Conservation (phyloP, 345 rosid genomes). For the Euphorbia peplus region DNA sequence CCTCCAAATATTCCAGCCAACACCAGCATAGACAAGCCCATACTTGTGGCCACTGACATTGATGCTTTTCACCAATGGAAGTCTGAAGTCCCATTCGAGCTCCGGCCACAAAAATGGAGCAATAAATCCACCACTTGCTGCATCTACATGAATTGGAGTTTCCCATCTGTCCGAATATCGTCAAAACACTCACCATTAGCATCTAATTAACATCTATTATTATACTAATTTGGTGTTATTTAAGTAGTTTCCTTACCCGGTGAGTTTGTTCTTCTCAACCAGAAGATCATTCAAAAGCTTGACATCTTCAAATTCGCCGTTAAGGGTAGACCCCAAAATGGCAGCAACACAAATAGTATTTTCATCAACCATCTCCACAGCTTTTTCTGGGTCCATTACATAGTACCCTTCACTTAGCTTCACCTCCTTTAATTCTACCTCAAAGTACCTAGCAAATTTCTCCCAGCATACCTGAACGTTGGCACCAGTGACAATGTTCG, state of each 20-base stretch:
- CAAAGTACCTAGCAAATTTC: constrained; percentile 92
- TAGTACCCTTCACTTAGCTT: constrained; percentile 83
- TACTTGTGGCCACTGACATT: constrained; percentile 92
- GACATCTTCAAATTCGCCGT: constrained; percentile 94
- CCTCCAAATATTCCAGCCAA: constrained; percentile 96
- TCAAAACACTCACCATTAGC: background rate
- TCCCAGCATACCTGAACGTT: constrained; percentile 96
- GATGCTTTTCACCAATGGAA: constrained; percentile 84
- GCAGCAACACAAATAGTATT: constrained; percentile 98
- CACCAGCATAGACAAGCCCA: constrained; percentile 90
- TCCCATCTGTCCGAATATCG: constrained; percentile 78
- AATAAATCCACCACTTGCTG: constrained; percentile 93
- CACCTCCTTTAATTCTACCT: constrained; percentile 89
- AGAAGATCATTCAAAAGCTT: constrained; percentile 76
- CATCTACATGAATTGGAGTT: constrained; percentile 93
- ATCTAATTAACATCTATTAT: too few relatives aligned
- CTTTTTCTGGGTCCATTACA: constrained; percentile 90
- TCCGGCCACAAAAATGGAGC: constrained; percentile 95
- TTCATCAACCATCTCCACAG: constrained; percentile 91
- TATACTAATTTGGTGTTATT: too few relatives aligned
- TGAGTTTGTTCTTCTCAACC: constrained; percentile 59
- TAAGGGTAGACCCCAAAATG: constrained; percentile 84
- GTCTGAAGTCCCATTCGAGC: constrained; percentile 89
- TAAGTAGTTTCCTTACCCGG: constrained; percentile 42
- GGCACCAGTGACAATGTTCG: constrained; percentile 95